Evolutionary conservation across 164 flowering plant species (phyloP).

Genomic region (Umbilicus rupestris): DNA sequence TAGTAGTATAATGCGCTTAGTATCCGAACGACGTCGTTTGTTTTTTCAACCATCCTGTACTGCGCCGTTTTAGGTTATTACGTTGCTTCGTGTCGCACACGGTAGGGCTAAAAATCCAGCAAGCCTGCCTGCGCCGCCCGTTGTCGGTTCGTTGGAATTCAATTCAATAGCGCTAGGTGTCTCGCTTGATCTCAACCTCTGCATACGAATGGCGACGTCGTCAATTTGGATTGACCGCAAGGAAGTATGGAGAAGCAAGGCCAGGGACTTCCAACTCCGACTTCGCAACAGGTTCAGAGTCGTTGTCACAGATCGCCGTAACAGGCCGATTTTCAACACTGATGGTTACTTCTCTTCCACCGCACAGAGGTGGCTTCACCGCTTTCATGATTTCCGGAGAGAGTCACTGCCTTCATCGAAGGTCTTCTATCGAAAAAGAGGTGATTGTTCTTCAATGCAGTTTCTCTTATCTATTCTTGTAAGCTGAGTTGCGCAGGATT

Average conservation of each 20-base stretch:
- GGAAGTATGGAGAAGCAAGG: slow-evolving; percentile 54
- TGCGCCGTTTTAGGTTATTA: too few relatives aligned
- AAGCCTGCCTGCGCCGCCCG: background rate
- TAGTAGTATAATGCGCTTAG: too few relatives aligned
- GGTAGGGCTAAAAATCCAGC: background rate
- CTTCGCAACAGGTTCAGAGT: slow-evolving; percentile 67
- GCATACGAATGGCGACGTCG: slow-evolving; percentile 19
- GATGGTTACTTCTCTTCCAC: slow-evolving; percentile 42
- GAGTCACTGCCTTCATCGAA: slow-evolving; percentile 52
- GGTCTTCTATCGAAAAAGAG: slow-evolving; percentile 57
- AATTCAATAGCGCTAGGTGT: background rate
- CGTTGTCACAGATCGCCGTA: slow-evolving; percentile 55
- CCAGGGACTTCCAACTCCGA: slow-evolving; percentile 43
- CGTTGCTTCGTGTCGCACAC: too few relatives aligned
- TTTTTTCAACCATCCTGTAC: too few relatives aligned
- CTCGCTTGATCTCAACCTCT: background rate
- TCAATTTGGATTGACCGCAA: slow-evolving; percentile 31
- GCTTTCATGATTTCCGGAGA: slow-evolving; percentile 39
- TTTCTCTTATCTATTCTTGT: background rate
- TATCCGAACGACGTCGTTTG: too few relatives aligned
- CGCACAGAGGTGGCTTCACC: slow-evolving; percentile 44
- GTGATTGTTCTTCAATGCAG: slow-evolving; percentile 16
- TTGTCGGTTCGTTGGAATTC: background rate
- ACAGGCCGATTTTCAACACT: slow-evolving; percentile 25
- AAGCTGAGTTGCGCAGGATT: background rate